phyloP scores from a whole-genome alignment of 1,284 basidiomycete genomes.

The Pseudozyma hubeiensis region DNA sequence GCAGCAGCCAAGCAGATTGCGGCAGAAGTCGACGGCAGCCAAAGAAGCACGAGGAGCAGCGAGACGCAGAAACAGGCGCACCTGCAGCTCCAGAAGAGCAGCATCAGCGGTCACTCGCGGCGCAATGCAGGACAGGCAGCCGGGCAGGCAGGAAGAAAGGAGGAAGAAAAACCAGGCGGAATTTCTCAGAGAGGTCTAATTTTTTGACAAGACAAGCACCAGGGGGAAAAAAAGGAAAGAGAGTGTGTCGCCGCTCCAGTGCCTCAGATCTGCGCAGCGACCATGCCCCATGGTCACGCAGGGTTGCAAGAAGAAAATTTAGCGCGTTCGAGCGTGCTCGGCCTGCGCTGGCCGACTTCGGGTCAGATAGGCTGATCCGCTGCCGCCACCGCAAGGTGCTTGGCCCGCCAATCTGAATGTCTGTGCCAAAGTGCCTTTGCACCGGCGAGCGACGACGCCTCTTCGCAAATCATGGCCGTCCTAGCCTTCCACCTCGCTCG shows the following conservation, averaged over 20 bases:
- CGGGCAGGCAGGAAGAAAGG: background rate
- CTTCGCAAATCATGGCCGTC: background rate
- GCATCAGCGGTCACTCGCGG: constrained; percentile 9
- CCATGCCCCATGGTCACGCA: background rate
- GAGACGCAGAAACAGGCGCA: constrained; percentile 21
- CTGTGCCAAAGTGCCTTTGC: background rate
- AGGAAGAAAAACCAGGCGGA: constrained; percentile 4
- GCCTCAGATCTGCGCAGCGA: constrained; percentile 6
- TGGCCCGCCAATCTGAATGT: too few relatives aligned
- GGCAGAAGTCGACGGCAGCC: constrained; percentile 1
- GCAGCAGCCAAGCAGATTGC: constrained; percentile 4
- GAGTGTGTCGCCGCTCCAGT: constrained; percentile 9
- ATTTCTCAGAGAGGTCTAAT: constrained; percentile 8
- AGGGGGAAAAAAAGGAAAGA: background rate
- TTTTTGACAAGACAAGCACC: constrained; percentile 3
- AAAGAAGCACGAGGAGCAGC: constrained; percentile 12
- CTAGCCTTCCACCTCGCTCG: background rate
- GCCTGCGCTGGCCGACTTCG: background rate
- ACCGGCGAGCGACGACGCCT: too few relatives aligned
- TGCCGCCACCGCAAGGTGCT: background rate
- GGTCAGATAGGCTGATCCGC: constrained; percentile 1
- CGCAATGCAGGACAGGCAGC: constrained; percentile 19
- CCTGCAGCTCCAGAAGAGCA: constrained; percentile 18
- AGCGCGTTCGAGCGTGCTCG: background rate
- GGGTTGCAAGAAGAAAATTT: background rate